Evolutionary conservation across 2,329 filamentous ascomycete species (phyloP).

Genomic region (Aspergillus nomiae): DNA sequence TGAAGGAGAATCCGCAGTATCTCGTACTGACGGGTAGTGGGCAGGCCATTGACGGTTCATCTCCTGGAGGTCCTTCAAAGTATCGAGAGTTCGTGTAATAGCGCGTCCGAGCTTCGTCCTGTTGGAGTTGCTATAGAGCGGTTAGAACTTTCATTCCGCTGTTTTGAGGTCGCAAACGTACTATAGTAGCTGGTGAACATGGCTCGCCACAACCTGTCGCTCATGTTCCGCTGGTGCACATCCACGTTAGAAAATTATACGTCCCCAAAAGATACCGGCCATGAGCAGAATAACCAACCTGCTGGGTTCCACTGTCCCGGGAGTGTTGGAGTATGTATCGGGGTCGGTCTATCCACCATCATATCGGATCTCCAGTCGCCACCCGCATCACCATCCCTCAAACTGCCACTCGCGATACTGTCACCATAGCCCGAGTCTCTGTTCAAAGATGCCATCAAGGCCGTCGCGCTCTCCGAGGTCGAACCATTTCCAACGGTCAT

Average conservation of each 20-base stretch:
- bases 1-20: constrained; percentile 26
- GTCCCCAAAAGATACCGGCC: neutral
- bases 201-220: constrained; percentile 70
- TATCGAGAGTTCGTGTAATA: constrained; percentile 83
- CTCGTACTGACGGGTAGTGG: constrained; percentile 74
- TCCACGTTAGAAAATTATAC: constrained; percentile 18
- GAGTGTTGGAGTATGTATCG: constrained; percentile 55
- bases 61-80: constrained; percentile 78
- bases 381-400: constrained; percentile 44
- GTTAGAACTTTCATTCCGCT: constrained; percentile 18
- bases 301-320: constrained; percentile 51
- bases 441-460: constrained; percentile 78
- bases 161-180: constrained; percentile 28
- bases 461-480: constrained; percentile 77
- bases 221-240: constrained; percentile 58
- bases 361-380: constrained; percentile 58
- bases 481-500: constrained; percentile 86
- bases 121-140: constrained; percentile 70
- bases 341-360: constrained; percentile 60
- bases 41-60: constrained; percentile 93
- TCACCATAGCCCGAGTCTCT: constrained; percentile 90
- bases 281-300: constrained; percentile 27
- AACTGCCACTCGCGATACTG: constrained; percentile 69
- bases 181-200: constrained; percentile 91
- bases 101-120: constrained; percentile 81